These are phyloP conservation scores for Brassica hybrid DNA, from an alignment of 441 rosid genomes.

Conservation along the genomic window DNA sequence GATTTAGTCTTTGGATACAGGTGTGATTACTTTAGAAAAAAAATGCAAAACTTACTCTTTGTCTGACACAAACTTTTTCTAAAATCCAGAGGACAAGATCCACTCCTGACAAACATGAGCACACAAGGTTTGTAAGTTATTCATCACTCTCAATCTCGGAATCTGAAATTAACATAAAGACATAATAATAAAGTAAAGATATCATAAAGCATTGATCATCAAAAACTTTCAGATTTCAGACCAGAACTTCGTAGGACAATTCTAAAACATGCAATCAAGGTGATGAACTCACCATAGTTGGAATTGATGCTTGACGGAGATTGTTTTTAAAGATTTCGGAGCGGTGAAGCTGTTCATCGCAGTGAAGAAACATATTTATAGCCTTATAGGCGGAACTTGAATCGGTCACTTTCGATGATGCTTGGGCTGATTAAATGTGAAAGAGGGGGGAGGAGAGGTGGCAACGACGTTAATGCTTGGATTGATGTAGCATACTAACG, in stretches of 20 bases:
- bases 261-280: not conserved
- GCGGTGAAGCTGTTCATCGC: not conserved
- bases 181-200: not conserved
- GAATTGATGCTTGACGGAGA: no score
- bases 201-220: not conserved
- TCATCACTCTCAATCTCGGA: slow-evolving; percentile 38
- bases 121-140: slow-evolving; percentile 50
- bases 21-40: not conserved
- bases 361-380: no score
- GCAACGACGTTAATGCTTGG: not conserved
- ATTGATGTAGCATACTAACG: not conserved
- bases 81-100: slow-evolving; percentile 67
- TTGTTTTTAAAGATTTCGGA: not conserved
- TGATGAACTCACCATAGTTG: not conserved
- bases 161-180: slow-evolving; percentile 50
- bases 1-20: slow-evolving; percentile 39
- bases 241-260: not conserved
- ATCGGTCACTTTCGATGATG: no score
- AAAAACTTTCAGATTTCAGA: not conserved
- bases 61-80: slow-evolving; percentile 59
- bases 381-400: no score
- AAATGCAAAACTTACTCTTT: slow-evolving; percentile 11
- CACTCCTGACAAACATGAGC: slow-evolving; percentile 63
- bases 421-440: no score
- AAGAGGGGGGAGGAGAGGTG: no score